Evolutionary conservation across 1,284 basidiomycete genomes (phyloP).

Genomic region (Cutaneotrichosporon cyanovorans): DNA sequence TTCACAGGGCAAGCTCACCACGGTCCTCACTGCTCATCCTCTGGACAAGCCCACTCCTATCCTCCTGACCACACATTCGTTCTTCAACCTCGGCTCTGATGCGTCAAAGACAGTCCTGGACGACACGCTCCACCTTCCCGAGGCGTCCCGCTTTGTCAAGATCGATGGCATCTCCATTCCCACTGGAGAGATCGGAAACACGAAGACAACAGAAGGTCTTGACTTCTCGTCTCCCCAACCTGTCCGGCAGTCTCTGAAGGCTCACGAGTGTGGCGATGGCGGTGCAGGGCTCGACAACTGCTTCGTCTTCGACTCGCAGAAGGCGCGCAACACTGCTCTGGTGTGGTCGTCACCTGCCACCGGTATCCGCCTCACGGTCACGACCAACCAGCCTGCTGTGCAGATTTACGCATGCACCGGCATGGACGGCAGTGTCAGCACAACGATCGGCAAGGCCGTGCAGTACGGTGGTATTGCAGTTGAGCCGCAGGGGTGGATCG

Average conservation of each 20-base stretch:
- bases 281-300: slow-evolving; percentile 33
- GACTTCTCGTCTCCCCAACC: slow-evolving; percentile 23
- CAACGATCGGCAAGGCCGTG: slow-evolving; percentile 11
- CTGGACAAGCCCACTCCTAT: slow-evolving; percentile 27
- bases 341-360: slow-evolving; percentile 17
- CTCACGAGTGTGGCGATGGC: slow-evolving; percentile 23
- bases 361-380: slow-evolving; percentile 25
- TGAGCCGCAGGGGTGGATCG: slow-evolving; percentile 30
- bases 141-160: slow-evolving; percentile 21
- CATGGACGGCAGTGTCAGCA: slow-evolving; percentile 18
- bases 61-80: slow-evolving; percentile 33
- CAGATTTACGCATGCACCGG: slow-evolving; percentile 27
- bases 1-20: slow-evolving; percentile 10
- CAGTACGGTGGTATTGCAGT: slow-evolving; percentile 31
- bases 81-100: slow-evolving; percentile 32
- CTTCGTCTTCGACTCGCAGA: slow-evolving; percentile 25
- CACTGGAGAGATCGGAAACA: slow-evolving; percentile 23
- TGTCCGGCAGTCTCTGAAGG: slow-evolving; percentile 16
- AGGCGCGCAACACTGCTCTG: slow-evolving; percentile 1
- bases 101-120: slow-evolving; percentile 19
- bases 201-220: slow-evolving; percentile 7
- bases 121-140: slow-evolving; percentile 27
- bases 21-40: slow-evolving; percentile 6
- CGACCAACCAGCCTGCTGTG: slow-evolving; percentile 27
- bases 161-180: slow-evolving; percentile 25